Base-by-base conservation (phyloP, 108 stramenopile species). In the Cyclostephanos tholiformis region DNA sequence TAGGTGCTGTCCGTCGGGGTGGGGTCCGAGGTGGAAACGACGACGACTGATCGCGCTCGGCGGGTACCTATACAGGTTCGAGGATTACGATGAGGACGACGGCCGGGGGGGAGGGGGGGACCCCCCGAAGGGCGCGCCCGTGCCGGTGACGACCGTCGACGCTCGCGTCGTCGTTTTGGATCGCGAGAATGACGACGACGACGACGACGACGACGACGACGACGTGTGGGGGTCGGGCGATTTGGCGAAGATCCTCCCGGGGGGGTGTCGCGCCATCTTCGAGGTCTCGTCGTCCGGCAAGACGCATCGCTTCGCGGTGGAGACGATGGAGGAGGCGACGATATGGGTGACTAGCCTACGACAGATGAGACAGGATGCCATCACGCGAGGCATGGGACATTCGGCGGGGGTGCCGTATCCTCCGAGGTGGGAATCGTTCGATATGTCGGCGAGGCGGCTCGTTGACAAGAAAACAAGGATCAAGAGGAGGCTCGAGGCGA, bases 341-440 rank as follows among this genome's bases (percentile, higher is more conserved):
- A 46, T 82, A 17, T 95, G 94, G 94, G 67, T 91, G 2, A 82
- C 88, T 30, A 82, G 79, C 49, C 30, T 95, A 13, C 64, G 73
- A 11, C 81, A 91, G 43, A 84, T 80, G 26, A 63, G 80, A 57
- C 91, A 91, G 65, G 91, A 87, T 69, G 61, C 66, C 16, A 89
- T 89, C 30, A 89, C 83, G 13, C 59, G 89, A 43, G 69, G 68
- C 19, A 89, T 95, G 94, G 94, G 94, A 11, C 94, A 95, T 76
- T 87, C 89, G 22, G 36, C 52, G 36, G 57, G 63, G 32, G 53
- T 84, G 8, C 90, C 93, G 0, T 94, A 90, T 75, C 93, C 93
- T 23, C 52, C 53, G 22, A 41, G 79, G 10, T 91, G 89, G 89
- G 67, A 65, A 32, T 68, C 89, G 39, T 85, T 88, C 72, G 90